phyloP scores from a whole-genome alignment of 2,329 filamentous ascomycete species.

The Thielaviopsis populi region DNA sequence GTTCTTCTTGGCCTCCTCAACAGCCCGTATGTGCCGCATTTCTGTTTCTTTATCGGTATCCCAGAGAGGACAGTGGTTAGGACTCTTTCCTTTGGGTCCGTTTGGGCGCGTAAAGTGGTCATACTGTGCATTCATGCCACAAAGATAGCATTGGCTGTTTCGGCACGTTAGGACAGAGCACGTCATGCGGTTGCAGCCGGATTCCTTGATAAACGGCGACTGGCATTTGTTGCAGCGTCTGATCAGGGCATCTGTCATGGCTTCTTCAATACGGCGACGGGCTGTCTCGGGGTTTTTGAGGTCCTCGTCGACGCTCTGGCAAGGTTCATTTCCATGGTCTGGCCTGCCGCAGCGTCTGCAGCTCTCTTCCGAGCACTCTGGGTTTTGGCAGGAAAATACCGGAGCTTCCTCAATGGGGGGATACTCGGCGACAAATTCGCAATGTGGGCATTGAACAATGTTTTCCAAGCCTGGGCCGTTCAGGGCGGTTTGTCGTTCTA shows the following conservation, averaged over 20 bases:
- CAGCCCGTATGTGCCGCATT: neutral
- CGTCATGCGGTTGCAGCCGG: conserved; percentile 72
- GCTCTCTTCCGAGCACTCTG: conserved; percentile 46
- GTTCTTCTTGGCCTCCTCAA: conserved; percentile 23
- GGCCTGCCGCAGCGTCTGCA: conserved; percentile 53
- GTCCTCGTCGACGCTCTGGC: conserved; percentile 42
- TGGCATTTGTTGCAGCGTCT: conserved; percentile 56
- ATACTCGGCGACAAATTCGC: conserved; percentile 62
- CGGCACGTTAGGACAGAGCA: conserved; percentile 42
- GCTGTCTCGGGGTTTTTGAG: conserved; percentile 43
- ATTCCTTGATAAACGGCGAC: conserved; percentile 64
- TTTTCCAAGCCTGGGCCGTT: conserved; percentile 55
- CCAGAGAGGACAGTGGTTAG: conserved; percentile 49
- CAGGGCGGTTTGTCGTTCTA: conserved; percentile 57
- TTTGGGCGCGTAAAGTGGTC: conserved; percentile 48
- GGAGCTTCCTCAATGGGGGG: conserved; percentile 50
- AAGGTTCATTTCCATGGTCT: conserved; percentile 58
- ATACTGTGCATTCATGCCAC: conserved; percentile 52
- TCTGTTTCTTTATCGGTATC: conserved; percentile 31
- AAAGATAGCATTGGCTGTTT: conserved; percentile 53
- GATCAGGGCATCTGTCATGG: conserved; percentile 67
- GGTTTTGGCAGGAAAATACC: conserved; percentile 58
- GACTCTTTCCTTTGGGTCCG: conserved; percentile 22
- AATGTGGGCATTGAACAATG: conserved; percentile 66
- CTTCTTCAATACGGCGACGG: conserved; percentile 62